Evolutionary conservation across 106 monocot genomes (phyloP), one percentile per base, ranked within the genome.

Genomic region (Acorus calamus): DNA sequence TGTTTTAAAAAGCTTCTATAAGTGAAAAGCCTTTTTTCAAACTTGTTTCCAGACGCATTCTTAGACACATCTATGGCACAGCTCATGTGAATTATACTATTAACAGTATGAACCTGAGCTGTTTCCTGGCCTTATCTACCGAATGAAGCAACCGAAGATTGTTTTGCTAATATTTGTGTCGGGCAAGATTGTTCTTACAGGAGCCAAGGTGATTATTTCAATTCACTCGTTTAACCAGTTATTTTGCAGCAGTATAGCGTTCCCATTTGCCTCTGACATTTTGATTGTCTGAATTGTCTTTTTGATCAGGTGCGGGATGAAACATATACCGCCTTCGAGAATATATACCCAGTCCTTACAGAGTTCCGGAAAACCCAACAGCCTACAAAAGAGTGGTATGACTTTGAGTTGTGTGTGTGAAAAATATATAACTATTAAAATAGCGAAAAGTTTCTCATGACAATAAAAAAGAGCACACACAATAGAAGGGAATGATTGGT

Each of bases 151-250:
- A 2, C 66, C 65, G 2, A 77, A 77, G 65, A 59, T 66, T 43
- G 59, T 69, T 42, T 60, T 77, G 14, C 76, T 77, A 50, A 70
- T 77, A 5, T 77, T 77, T 49, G 76, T 77, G n/a, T 77, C 76
- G 3, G 76, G 76, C 8, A 77, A 77, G 53, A 60, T 77, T 3
- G 71, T 77, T 44, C 59, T 77, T 42, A 77, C 77, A 2, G 77
- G 77, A 50, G 60, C 60, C 11, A 77, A 72, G 77, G 75, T 75
- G 42, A 59, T 49, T 62, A 11, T 6, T 3, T 12, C 14, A 12
- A 49, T 3, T 3, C 4, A 66, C 44, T 7, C 7, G 5, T 46
- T 10, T 62, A 3, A 47, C 49, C 5, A 8, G 5, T 28, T 48
- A 47, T 62, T 5, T 47, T 42, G 11, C 11, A 66, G 6, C 11